Base-by-base conservation (phyloP, 805 yeast genomes). In the Nematodospora valgi region DNA sequence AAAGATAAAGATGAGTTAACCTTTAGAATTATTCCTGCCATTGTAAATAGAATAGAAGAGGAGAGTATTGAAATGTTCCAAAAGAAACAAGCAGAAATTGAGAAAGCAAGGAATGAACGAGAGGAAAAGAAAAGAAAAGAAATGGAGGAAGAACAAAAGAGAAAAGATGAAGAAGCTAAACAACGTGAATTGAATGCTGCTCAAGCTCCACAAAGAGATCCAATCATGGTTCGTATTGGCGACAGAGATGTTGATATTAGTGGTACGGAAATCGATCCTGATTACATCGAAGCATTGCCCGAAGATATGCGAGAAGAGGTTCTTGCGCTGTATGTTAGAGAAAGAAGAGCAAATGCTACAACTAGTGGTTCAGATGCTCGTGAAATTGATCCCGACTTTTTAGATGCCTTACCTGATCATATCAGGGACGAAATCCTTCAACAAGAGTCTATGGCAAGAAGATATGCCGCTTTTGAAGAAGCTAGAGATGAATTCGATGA, bases 221-320 rank as follows among this genome's bases (percentile, higher is more conserved):
- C 94, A 0, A 68, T 84, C 0, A 73, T 71, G 64, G 87, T 89
- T 3, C 67, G 67, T 9, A 82, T 89, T 45, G 88, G 87, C 23
- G 94, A 83, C 16, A 60, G 81, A 18, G 79, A 80, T 33, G 88
- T 89, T 23, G 94, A 89, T 52, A 84, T 89, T 23, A 75, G 89
- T 26, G 95, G 93, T 0, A 80, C 95, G 3, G 96, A 86, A 36
- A 86, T 89, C 39, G 97, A 89, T 59, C 95, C 95, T 0, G 91
- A 85, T 46, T 89, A 87, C 54, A 67, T 89, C 41, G 83, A 82
- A 48, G 96, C 96, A 0, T 68, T 89, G 23, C 97, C 97, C 0
- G 95, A 86, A 28, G 93, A 86, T 35, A 84, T 89, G 85, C 68
- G 96, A 32, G 95, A 87, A 43, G 96, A 89, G 51, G 97, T 88